Conservation (phyloP, 768 basidiomycete species). For the Amanita rubescens region DNA sequence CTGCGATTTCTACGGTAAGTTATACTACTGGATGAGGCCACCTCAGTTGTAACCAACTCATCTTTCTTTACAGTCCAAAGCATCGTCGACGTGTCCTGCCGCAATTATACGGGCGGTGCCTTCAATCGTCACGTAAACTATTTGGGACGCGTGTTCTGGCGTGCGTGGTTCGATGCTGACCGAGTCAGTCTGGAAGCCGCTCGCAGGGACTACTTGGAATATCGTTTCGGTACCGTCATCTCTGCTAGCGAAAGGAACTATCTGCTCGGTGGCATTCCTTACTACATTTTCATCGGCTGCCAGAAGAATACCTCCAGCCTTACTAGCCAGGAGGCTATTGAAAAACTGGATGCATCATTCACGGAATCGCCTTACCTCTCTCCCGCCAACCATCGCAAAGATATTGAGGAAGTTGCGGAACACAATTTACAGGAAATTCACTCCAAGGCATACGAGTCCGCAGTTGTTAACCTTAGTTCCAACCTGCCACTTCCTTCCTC, state of each 20-base stretch:
- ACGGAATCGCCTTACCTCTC: not conserved
- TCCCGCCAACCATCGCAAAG: not conserved
- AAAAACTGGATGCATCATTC: not conserved
- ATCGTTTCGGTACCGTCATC: conserved; percentile 65
- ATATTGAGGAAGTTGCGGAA: not conserved
- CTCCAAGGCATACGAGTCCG: not conserved
- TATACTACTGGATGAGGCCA: not conserved
- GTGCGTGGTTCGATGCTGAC: conserved; percentile 60
- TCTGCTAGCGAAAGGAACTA: not conserved
- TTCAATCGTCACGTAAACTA: conserved; percentile 25
- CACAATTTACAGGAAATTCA: not conserved
- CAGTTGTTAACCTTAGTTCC: not conserved
- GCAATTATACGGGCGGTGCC: not conserved
- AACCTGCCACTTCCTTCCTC: not conserved
- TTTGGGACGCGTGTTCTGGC: conserved; percentile 74
- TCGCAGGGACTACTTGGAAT: conserved; percentile 67
- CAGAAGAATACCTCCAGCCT: not conserved
- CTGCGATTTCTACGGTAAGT: conserved; percentile 58
- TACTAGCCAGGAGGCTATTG: not conserved
- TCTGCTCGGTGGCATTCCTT: not conserved
- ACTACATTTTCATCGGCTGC: not conserved
- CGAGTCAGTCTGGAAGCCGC: conserved; percentile 48
- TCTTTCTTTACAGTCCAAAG: not conserved
- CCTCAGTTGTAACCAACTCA: not conserved
- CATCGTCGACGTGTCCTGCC: not conserved